Percentiles rank a stretch among this genome's conserved stretches.
These are phyloP conservation scores for Nevesoporus exiguus DNA, from an alignment of 768 basidiomycete genomes.

Conservation along the genomic window DNA sequence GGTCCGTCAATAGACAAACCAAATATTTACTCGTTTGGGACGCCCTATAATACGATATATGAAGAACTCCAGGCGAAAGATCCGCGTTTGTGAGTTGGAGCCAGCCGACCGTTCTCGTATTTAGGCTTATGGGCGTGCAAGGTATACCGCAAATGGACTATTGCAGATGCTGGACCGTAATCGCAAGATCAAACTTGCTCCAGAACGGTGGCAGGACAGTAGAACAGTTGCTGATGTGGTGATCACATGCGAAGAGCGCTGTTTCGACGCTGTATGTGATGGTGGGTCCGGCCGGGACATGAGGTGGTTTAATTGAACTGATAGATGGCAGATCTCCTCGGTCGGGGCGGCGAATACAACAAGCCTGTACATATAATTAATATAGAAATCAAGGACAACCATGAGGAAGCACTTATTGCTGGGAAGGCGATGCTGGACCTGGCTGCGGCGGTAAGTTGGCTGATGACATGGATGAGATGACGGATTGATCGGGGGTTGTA, in stretches of 20 bases:
- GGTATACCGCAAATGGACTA: constrained; percentile 91
- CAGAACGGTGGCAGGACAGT: constrained; percentile 96
- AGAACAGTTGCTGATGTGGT: constrained; percentile 90
- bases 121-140: constrained; percentile 31
- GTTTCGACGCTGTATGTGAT: constrained; percentile 97
- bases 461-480: constrained; percentile 2
- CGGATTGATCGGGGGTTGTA: constrained; percentile 31
- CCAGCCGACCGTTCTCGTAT: constrained; percentile 1
- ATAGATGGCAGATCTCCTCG: constrained; percentile 64
- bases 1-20: constrained; percentile 97
- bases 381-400: constrained; percentile 98
- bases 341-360: constrained; percentile 87
- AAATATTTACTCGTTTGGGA: constrained; percentile 95
- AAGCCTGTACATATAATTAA: constrained; percentile 95
- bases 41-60: constrained; percentile 94
- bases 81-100: constrained; percentile 62
- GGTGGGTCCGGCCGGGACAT: constrained; percentile 49
- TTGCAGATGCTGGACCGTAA: constrained; percentile 97
- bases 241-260: constrained; percentile 98
- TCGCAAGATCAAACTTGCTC: constrained; percentile 83
- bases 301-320: constrained; percentile 11
- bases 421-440: constrained; percentile 94
- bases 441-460: constrained; percentile 71
- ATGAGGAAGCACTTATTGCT: constrained; percentile 95
- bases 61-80: constrained; percentile 87